A percentile compares a stretch with the other conserved stretches of the same genome.
Evolutionary conservation across 2,329 filamentous ascomycete genomes (phyloP).

Genomic region (Colletotrichum lentis): DNA sequence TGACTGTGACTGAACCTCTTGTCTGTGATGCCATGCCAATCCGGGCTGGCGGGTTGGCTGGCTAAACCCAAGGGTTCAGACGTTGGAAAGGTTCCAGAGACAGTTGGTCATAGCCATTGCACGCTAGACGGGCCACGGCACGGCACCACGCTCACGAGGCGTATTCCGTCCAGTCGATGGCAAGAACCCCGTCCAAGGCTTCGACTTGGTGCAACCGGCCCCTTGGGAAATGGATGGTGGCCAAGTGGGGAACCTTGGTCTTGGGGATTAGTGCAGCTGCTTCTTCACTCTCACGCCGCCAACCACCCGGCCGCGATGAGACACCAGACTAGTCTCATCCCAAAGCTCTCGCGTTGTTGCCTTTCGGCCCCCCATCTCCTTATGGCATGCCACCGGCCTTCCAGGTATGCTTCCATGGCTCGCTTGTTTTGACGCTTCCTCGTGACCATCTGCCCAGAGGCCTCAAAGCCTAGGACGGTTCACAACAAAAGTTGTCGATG

Average conservation of each 20-base stretch:
- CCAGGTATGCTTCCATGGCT: not conserved
- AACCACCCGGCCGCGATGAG: conserved; percentile 21
- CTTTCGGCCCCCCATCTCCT: conserved; percentile 16
- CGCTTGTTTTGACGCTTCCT: not conserved
- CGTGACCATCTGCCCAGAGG: conserved; percentile 1
- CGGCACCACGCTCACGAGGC: conserved; percentile 18
- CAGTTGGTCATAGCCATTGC: conserved; percentile 19
- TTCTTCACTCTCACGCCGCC: conserved; percentile 28
- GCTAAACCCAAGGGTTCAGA: conserved; percentile 27
- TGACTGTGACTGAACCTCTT: conserved; percentile 20
- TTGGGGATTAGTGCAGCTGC: conserved; percentile 7
- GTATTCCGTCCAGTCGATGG: conserved; percentile 30
- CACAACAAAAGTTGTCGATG: conserved; percentile 1
- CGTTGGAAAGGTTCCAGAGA: conserved; percentile 33
- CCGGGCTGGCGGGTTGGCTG: conserved; percentile 28
- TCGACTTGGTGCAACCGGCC: conserved; percentile 35
- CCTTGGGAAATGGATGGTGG: conserved; percentile 28
- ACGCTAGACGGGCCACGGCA: conserved; percentile 23
- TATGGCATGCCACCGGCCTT: conserved; percentile 12
- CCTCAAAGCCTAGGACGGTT: conserved; percentile 2
- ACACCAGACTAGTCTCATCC: conserved; percentile 23
- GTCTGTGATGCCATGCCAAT: conserved; percentile 35
- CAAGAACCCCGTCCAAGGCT: conserved; percentile 13
- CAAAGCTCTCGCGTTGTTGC: too few relatives aligned
- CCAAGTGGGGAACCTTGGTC: conserved; percentile 6